Conservation (phyloP, 768 basidiomycete genomes). For the Trametes meyenii region DNA sequence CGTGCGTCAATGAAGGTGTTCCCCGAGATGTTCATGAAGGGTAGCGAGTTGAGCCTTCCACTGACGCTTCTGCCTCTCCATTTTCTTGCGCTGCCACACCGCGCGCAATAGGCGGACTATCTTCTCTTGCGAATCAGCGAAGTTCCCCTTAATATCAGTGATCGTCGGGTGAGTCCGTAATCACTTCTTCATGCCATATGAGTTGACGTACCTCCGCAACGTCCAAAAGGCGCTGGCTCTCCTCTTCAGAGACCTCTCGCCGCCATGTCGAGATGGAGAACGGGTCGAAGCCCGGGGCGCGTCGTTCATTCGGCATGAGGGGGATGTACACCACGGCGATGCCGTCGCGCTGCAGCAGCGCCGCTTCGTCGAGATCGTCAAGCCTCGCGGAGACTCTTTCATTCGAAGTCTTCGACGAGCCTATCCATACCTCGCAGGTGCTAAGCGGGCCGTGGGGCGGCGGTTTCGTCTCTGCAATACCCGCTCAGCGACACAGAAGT, state of each 20-base stretch:
- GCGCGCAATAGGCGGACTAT: conserved; percentile 31
- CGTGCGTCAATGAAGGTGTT: background rate
- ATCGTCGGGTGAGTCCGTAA: background rate
- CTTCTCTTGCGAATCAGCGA: conserved; percentile 29
- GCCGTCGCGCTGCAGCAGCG: conserved; percentile 30
- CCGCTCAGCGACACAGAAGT: background rate
- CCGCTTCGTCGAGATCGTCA: conserved; percentile 33
- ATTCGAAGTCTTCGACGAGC: conserved; percentile 26
- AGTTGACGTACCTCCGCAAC: conserved; percentile 27
- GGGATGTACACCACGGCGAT: conserved; percentile 33
- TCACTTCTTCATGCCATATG: no score
- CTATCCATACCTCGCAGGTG: conserved; percentile 34
- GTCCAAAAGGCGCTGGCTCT: conserved; percentile 29
- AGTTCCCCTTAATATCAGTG: conserved; percentile 24
- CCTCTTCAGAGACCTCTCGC: conserved; percentile 27
- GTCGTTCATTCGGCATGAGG: conserved; percentile 28
- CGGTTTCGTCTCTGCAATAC: background rate
- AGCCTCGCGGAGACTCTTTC: conserved; percentile 26
- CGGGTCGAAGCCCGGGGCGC: conserved; percentile 31
- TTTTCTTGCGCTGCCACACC: conserved; percentile 32
- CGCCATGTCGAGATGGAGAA: conserved; percentile 32
- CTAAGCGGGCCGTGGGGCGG: conserved; percentile 4
- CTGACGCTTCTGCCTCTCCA: conserved; percentile 22
- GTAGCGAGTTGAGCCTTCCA: conserved; percentile 21
- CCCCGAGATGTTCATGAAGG: conserved; percentile 9